Evolutionary conservation across 176 grass and related monocot genomes (phyloP).

Genomic region (Rhynchospora tenuis): DNA sequence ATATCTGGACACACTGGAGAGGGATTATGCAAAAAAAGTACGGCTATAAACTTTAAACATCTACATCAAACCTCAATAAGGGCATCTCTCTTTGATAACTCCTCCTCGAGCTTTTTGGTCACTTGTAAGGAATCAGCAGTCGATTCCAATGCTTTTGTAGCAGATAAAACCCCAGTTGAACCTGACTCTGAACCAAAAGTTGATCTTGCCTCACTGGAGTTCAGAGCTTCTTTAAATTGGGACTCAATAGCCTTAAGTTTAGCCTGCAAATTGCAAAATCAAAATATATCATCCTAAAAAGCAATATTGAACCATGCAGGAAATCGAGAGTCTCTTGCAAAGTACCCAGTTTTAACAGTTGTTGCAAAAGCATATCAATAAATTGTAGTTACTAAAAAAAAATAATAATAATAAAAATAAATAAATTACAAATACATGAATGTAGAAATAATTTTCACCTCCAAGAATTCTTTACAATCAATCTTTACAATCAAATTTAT

Average conservation of each 20-base stretch:
- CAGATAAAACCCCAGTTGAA: slow-evolving; percentile 56
- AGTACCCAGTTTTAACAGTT: background rate
- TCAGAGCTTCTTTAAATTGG: slow-evolving; percentile 78
- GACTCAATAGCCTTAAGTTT: slow-evolving; percentile 85
- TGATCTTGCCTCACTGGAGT: slow-evolving; percentile 82
- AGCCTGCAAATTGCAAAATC: slow-evolving; percentile 46
- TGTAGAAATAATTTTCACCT: background rate
- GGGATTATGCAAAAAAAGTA: background rate
- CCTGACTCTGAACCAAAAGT: slow-evolving; percentile 71
- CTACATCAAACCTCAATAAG: slow-evolving; percentile 85
- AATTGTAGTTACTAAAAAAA: background rate
- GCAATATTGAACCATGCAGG: background rate
- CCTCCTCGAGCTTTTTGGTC: slow-evolving; percentile 92
- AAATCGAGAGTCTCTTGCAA: background rate
- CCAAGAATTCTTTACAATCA: background rate
- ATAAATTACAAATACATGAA: background rate
- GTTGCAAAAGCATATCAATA: background rate
- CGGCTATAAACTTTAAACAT: background rate
- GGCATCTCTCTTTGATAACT: slow-evolving; percentile 89
- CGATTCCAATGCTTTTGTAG: slow-evolving; percentile 58
- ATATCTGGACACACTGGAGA: slow-evolving; percentile 20
- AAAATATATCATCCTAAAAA: slow-evolving; percentile 27
- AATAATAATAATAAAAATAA: background rate
- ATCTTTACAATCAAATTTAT: background rate
- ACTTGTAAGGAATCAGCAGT: slow-evolving; percentile 71